Conservation (phyloP, 768 basidiomycete genomes). For the Lentinus tigrinus region DNA sequence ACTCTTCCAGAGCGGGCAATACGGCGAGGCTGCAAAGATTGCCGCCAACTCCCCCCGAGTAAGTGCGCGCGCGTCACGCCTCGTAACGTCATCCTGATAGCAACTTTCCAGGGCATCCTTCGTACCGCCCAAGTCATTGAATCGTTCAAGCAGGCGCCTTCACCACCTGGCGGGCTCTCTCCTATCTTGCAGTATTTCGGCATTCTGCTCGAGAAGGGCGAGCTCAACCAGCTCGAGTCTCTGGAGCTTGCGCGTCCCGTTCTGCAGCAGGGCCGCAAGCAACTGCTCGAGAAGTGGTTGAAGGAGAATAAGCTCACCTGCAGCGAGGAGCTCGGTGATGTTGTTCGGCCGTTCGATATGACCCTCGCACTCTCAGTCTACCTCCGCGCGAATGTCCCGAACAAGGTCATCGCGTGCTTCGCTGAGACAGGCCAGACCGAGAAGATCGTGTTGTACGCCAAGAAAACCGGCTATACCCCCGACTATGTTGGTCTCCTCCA, state of each 20-base stretch:
- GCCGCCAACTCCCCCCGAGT: conserved; percentile 96
- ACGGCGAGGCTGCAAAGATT: conserved; percentile 92
- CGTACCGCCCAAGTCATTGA: conserved; percentile 95
- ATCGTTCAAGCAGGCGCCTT: conserved; percentile 94
- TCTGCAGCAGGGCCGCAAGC: conserved; percentile 92
- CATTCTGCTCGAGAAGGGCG: conserved; percentile 96
- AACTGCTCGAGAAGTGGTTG: conserved; percentile 97
- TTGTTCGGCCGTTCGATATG: conserved; percentile 93
- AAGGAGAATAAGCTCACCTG: conserved; percentile 99
- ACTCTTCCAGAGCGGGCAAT: conserved; percentile 87
- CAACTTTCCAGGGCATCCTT: conserved; percentile 74
- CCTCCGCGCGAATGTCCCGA: conserved; percentile 94
- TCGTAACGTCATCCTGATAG: background rate
- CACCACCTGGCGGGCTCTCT: conserved; percentile 83
- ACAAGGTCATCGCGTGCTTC: conserved; percentile 99
- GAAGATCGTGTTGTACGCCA: conserved; percentile 96
- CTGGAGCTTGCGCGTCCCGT: conserved; percentile 96
- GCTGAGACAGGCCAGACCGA: conserved; percentile 98
- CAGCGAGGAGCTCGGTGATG: conserved; percentile 97
- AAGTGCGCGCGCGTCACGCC: conserved; percentile 6
- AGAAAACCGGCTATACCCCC: conserved; percentile 93
- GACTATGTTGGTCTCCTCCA: conserved; percentile 92
- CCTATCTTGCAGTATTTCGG: conserved; percentile 99
- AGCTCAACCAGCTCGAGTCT: conserved; percentile 94
- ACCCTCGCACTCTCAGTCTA: conserved; percentile 97